phyloP scores from a whole-genome alignment of 2,329 filamentous ascomycete species.

The Microsporum canis region DNA sequence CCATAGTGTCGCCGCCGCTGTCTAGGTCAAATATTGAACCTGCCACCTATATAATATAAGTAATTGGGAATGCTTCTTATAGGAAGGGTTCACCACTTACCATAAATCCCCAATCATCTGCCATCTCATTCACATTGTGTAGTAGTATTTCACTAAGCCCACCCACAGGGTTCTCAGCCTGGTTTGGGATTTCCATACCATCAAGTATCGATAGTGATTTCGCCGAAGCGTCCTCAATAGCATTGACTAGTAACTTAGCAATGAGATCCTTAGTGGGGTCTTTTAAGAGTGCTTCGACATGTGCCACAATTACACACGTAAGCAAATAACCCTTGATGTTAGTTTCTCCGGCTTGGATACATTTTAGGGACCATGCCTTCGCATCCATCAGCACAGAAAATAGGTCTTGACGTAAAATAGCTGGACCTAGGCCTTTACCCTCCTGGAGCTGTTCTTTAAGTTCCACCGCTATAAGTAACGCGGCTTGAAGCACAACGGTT shows the following conservation, averaged over 20 bases:
- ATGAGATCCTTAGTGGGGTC: constrained; percentile 29
- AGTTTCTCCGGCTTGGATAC: constrained; percentile 42
- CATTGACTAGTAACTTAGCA: constrained; percentile 4
- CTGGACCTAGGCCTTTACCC: constrained; percentile 20
- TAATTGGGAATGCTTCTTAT: too few species aligned
- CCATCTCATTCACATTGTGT: neutral
- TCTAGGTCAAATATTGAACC: too few species aligned
- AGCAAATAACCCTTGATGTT: constrained; percentile 46
- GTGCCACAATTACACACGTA: constrained; percentile 27
- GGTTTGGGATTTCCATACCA: neutral
- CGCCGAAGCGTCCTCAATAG: neutral
- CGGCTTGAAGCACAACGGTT: constrained; percentile 14
- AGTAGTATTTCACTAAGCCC: neutral
- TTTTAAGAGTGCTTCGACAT: constrained; percentile 35
- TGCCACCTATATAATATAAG: too few species aligned
- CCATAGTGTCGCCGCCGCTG: too few species aligned
- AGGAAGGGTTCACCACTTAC: neutral
- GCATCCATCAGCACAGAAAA: constrained; percentile 31
- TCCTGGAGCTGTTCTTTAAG: constrained; percentile 21
- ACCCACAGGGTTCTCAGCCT: neutral
- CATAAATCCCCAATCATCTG: neutral
- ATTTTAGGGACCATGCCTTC: constrained; percentile 30
- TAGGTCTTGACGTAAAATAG: constrained; percentile 20
- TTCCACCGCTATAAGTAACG: constrained; percentile 18
- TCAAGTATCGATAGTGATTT: neutral